Evolutionary conservation across 2,329 filamentous ascomycete genomes (phyloP).

Genomic region (Rhinocladiella similis): DNA sequence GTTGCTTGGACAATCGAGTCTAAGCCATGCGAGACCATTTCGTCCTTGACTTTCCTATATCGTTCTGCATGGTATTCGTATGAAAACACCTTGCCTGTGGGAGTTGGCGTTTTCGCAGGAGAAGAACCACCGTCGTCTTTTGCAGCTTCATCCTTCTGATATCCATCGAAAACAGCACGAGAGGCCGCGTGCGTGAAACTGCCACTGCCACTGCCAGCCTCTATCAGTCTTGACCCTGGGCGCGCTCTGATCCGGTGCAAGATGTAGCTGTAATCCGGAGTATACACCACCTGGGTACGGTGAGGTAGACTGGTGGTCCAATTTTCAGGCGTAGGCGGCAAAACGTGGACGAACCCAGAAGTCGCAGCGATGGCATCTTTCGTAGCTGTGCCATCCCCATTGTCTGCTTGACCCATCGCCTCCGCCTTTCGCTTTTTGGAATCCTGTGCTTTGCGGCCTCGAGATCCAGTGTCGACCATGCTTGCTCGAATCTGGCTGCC

Average conservation of each 20-base stretch:
- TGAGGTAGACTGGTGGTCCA: conserved; percentile 54
- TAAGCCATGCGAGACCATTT: conserved; percentile 46
- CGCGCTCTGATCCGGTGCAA: conserved; percentile 49
- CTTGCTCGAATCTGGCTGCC: conserved; percentile 90
- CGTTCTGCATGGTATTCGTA: conserved; percentile 52
- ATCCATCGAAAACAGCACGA: conserved; percentile 50
- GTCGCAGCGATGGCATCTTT: conserved; percentile 40
- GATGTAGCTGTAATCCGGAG: conserved; percentile 55
- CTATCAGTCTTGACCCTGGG: conserved; percentile 48
- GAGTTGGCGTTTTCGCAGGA: conserved; percentile 11
- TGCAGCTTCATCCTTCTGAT: conserved; percentile 2
- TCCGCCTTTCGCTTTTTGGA: conserved; percentile 50
- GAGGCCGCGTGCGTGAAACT: conserved; percentile 54
- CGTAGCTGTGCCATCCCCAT: conserved; percentile 27
- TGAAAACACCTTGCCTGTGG: conserved; percentile 48
- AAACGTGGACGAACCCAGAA: conserved; percentile 51
- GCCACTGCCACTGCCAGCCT: conserved; percentile 54
- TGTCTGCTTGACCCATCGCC: conserved; percentile 35
- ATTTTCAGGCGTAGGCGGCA: conserved; percentile 51
- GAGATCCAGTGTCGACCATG: conserved; percentile 85
- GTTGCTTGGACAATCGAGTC: conserved; percentile 45
- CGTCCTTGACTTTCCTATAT: conserved; percentile 41
- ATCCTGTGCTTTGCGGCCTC: conserved; percentile 66
- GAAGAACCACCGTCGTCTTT: not conserved
- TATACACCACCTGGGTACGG: conserved; percentile 55